Evolutionary conservation across 2,329 filamentous ascomycete genomes (phyloP).

Genomic region (Pleoardoris graminearum): DNA sequence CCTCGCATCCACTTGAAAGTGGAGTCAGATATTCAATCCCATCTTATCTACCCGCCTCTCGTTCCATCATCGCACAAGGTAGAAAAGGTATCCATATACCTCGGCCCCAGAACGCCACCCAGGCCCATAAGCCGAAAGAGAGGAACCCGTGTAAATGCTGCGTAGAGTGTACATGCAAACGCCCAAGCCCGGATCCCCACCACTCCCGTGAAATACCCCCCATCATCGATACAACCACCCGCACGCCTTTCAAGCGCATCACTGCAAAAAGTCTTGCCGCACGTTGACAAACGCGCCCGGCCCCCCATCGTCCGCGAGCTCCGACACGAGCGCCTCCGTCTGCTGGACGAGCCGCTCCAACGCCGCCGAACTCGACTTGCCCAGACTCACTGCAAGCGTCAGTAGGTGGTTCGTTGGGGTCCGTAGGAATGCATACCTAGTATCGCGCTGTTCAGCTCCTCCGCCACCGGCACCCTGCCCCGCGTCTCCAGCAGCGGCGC

Average conservation of each 20-base stretch:
- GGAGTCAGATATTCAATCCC: background rate
- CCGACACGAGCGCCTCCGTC: conserved; percentile 81
- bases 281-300: conserved; percentile 82
- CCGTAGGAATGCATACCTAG: conserved; percentile 67
- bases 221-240: background rate
- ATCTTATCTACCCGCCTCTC: background rate
- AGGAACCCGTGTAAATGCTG: conserved; percentile 5
- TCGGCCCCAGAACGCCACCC: background rate
- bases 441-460: conserved; percentile 93
- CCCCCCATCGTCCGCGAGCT: conserved; percentile 77
- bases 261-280: conserved; percentile 39
- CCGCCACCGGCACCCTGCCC: conserved; percentile 77
- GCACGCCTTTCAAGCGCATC: background rate
- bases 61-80: background rate
- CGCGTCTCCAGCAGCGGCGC: conserved; percentile 76
- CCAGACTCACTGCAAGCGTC: conserved; percentile 88
- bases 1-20: background rate
- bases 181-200: background rate
- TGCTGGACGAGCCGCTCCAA: conserved; percentile 85
- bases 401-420: too few species aligned
- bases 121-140: background rate
- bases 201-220: background rate
- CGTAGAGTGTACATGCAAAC: conserved; percentile 1
- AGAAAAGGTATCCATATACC: background rate
- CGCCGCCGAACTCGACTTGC: conserved; percentile 84